Percentiles rank a stretch among this genome's conserved stretches.
Evolutionary conservation across 345 rosid genomes (phyloP).

Genomic region (Citrus hindsii): DNA sequence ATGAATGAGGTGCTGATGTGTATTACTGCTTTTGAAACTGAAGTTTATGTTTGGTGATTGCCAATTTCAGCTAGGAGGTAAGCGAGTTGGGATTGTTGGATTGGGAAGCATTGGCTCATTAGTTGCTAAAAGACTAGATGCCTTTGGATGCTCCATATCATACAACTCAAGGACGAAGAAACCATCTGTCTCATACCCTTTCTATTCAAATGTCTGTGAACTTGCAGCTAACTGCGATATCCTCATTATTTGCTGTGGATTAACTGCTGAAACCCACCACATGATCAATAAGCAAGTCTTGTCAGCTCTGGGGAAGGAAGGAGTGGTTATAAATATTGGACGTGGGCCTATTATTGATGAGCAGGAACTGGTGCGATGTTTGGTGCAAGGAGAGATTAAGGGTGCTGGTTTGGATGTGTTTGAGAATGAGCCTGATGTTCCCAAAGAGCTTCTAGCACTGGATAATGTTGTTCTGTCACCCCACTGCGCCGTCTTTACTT

Average conservation of each 20-base stretch:
- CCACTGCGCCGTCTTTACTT: conserved; percentile 34
- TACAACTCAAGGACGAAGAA: conserved; percentile 42
- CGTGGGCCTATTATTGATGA: conserved; percentile 48
- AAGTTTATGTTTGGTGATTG: not conserved
- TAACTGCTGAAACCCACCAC: conserved; percentile 38
- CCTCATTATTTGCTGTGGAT: conserved; percentile 36
- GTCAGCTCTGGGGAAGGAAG: conserved; percentile 37
- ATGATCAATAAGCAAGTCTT: conserved; percentile 43
- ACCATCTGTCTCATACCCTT: conserved; percentile 26
- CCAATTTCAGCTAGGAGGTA: conserved; percentile 40
- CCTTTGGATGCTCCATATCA: conserved; percentile 37
- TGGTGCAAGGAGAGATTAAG: conserved; percentile 42
- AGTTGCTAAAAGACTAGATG: conserved; percentile 39
- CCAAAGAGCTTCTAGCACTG: conserved; percentile 30
- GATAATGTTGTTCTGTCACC: conserved; percentile 52
- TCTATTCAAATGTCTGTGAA: conserved; percentile 25
- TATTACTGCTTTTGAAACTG: not conserved
- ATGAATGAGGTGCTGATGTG: not conserved
- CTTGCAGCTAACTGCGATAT: conserved; percentile 38
- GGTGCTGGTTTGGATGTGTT: conserved; percentile 68
- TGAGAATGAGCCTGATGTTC: conserved; percentile 52
- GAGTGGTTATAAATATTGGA: conserved; percentile 42
- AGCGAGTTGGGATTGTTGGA: conserved; percentile 50
- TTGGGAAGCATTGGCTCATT: conserved; percentile 39
- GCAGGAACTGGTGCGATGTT: conserved; percentile 42